Evolutionary conservation across 495 filamentous ascomycete genomes (phyloP).

Genomic region (Aspergillus incahuasiensis): DNA sequence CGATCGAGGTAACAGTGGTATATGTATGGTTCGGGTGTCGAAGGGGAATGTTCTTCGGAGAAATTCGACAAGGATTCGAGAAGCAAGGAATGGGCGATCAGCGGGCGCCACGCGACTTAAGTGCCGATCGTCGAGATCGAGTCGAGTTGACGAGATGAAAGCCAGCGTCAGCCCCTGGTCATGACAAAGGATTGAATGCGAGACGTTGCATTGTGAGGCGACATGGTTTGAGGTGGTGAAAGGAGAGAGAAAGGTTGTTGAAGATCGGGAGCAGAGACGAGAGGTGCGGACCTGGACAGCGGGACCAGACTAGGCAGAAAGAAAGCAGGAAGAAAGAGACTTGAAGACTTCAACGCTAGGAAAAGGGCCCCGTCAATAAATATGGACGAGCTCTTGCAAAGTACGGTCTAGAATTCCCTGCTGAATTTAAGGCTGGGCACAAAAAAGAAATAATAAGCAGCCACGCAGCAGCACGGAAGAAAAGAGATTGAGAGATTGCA

Average conservation of each 20-base stretch:
- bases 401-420: neutral
- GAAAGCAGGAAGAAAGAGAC: neutral
- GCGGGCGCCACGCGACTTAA: slow-evolving; percentile 9
- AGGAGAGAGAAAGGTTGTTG: neutral
- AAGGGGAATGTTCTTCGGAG: slow-evolving; percentile 2
- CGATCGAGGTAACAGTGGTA: slow-evolving; percentile 1
- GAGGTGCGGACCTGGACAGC: neutral
- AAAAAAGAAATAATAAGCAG: neutral
- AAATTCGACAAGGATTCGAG: neutral
- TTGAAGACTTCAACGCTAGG: neutral
- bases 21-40: slow-evolving; percentile 6
- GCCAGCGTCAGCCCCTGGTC: slow-evolving; percentile 8
- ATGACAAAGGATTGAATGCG: neutral
- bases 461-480: neutral
- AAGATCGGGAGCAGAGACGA: neutral
- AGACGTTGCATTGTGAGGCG: neutral
- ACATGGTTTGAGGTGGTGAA: neutral
- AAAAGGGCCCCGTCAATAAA: neutral
- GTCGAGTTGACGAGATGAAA: neutral
- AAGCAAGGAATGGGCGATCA: slow-evolving; percentile 8
- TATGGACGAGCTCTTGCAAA: neutral
- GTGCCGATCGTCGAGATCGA: slow-evolving; percentile 5
- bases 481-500: neutral
- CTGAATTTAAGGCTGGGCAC: neutral
- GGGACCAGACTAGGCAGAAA: neutral